phyloP scores from a whole-genome alignment of 2,329 filamentous ascomycete genomes.

The Diaporthe citri region DNA sequence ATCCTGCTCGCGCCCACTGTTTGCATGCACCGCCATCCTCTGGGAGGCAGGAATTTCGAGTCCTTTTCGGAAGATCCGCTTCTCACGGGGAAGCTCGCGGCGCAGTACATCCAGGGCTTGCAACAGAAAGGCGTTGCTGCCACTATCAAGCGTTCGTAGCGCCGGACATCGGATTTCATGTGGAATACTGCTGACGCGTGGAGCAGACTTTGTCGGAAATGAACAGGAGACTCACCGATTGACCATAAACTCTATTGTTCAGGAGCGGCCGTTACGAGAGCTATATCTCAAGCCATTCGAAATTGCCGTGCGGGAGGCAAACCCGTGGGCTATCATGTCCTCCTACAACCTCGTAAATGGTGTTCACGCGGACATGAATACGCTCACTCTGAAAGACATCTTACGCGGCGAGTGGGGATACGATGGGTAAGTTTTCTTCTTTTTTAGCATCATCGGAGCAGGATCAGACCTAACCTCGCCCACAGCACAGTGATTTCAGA shows the following conservation, averaged over 20 bases:
- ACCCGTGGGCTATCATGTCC: constrained; percentile 78
- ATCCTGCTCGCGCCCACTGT: constrained; percentile 83
- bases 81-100: constrained; percentile 79
- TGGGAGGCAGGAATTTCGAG: constrained; percentile 89
- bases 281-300: constrained; percentile 82
- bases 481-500: constrained; percentile 68
- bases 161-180: constrained; percentile 31
- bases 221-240: constrained; percentile 79
- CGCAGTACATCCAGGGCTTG: constrained; percentile 78
- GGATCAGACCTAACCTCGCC: constrained; percentile 41
- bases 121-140: constrained; percentile 81
- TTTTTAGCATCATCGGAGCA: constrained; percentile 29
- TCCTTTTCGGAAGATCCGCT: constrained; percentile 88
- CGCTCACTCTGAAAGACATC: constrained; percentile 66
- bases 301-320: constrained; percentile 76
- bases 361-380: constrained; percentile 69
- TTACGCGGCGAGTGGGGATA: constrained; percentile 73
- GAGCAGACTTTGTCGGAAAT: constrained; percentile 74
- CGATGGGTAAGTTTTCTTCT: constrained; percentile 60
- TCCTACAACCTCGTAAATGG: constrained; percentile 78
- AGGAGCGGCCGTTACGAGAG: constrained; percentile 75
- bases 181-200: constrained; percentile 33
- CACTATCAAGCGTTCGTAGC: constrained; percentile 77
- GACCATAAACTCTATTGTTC: constrained; percentile 73
- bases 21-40: constrained; percentile 84